Conservation (phyloP, 2,329 filamentous ascomycete species). For the Penicillium olsonii region DNA sequence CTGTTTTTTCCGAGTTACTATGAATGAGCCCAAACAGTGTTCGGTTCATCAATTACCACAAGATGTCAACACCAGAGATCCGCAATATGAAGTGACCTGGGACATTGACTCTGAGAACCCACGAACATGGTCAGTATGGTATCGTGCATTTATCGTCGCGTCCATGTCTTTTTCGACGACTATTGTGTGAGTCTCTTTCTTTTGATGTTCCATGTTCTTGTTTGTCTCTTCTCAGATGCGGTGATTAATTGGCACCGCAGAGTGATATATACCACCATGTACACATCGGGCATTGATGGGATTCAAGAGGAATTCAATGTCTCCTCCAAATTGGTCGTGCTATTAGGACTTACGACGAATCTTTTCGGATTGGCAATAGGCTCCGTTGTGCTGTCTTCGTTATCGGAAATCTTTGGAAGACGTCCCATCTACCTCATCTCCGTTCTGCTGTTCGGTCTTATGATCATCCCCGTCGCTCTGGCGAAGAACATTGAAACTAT, state of each 20-base stretch:
- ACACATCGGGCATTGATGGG: constrained; percentile 68
- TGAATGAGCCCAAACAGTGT: background rate
- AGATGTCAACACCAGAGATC: background rate
- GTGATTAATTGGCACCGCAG: constrained; percentile 3
- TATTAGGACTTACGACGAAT: constrained; percentile 72
- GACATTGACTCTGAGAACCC: constrained; percentile 17
- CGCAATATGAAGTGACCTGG: constrained; percentile 19
- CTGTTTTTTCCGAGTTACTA: background rate
- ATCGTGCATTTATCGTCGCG: constrained; percentile 21
- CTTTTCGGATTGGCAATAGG: constrained; percentile 69
- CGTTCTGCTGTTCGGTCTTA: constrained; percentile 60
- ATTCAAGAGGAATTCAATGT: constrained; percentile 65
- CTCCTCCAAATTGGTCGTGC: constrained; percentile 56
- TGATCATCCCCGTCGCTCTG: constrained; percentile 68
- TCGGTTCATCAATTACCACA: background rate
- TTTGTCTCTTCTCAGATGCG: too few relatives aligned
- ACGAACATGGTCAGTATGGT: constrained; percentile 20
- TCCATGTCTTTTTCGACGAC: constrained; percentile 22
- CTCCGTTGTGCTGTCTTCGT: constrained; percentile 66
- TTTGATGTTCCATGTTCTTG: too few relatives aligned
- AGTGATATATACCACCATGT: constrained; percentile 70
- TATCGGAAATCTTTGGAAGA: constrained; percentile 41
- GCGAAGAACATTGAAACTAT: constrained; percentile 40
- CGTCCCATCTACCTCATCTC: constrained; percentile 62
- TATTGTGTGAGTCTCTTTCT: constrained; percentile 17